Evolutionary conservation across 495 filamentous ascomycete genomes (phyloP).

Genomic region (Penicillium robsamsonii): DNA sequence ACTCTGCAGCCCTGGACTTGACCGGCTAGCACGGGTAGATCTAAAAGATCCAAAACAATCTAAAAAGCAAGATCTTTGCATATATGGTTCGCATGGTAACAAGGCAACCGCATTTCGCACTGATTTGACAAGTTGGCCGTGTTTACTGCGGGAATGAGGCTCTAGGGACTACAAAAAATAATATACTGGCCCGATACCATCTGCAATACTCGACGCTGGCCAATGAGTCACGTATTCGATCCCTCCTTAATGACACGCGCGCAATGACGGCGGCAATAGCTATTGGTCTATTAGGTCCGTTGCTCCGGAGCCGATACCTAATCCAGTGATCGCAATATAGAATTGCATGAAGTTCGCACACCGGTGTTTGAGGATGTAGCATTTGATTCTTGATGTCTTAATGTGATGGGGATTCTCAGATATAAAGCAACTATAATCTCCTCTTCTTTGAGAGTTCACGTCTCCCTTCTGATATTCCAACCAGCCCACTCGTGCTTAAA

Average conservation of each 20-base stretch:
- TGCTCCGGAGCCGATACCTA: background rate
- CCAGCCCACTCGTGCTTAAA: background rate
- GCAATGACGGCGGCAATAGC: background rate
- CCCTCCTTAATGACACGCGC: background rate
- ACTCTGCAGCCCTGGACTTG: background rate
- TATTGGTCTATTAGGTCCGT: background rate
- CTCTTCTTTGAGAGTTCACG: background rate
- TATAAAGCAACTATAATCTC: background rate
- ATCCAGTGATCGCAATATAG: background rate
- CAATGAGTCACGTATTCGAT: background rate
- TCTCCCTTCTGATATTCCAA: background rate
- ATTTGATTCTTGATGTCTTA: background rate
- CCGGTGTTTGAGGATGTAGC: background rate
- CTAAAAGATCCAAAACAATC: background rate
- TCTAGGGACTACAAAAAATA: background rate
- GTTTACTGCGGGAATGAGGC: constrained; percentile 2
- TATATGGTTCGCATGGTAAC: constrained; percentile 5
- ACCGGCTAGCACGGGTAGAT: background rate
- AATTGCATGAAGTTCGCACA: background rate
- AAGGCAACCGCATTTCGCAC: constrained; percentile 5
- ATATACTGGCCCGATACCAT: background rate
- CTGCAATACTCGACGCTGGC: constrained; percentile 1
- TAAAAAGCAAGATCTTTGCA: constrained; percentile 1
- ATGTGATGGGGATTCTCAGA: background rate
- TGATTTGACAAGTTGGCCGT: background rate